These are phyloP conservation scores for Vachellia collinsii DNA, from an alignment of 306 rosid genomes.

Conservation along the genomic window DNA sequence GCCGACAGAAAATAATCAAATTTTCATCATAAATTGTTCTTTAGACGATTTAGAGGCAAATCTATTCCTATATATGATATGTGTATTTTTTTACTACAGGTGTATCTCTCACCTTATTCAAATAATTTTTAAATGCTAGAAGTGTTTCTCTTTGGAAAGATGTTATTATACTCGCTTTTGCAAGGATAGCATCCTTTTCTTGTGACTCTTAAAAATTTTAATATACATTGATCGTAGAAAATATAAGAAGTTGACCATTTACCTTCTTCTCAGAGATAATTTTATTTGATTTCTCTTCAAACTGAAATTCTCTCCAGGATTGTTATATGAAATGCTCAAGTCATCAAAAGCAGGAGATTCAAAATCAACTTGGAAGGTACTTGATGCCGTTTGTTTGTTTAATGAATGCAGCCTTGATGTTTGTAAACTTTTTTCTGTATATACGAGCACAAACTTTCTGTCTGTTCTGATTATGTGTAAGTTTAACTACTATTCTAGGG, in stretches of 20 bases:
- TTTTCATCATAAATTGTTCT: neutral
- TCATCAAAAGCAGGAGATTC: slow-evolving; percentile 83
- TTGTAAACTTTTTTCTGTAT: slow-evolving; percentile 22
- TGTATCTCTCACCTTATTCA: slow-evolving; percentile 9
- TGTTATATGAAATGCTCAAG: slow-evolving; percentile 87
- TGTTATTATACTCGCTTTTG: slow-evolving; percentile 16
- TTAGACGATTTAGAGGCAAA: neutral
- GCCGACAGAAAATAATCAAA: slow-evolving; percentile 2
- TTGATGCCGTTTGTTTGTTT: slow-evolving; percentile 25
- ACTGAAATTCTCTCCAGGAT: slow-evolving; percentile 53
- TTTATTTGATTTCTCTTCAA: slow-evolving; percentile 26
- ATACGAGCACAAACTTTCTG: neutral
- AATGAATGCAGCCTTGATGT: neutral
- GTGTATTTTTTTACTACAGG: slow-evolving; percentile 19
- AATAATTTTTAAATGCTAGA: slow-evolving; percentile 24
- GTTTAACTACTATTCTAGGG: slow-evolving; percentile 21
- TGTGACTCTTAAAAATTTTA: neutral
- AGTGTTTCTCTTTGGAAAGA: slow-evolving; percentile 15
- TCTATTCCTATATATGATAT: neutral
- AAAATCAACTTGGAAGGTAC: slow-evolving; percentile 91
- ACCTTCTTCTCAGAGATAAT: slow-evolving; percentile 13
- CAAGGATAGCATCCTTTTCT: slow-evolving; percentile 24
- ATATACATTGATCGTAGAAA: neutral
- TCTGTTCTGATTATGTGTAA: slow-evolving; percentile 13
- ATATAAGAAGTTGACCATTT: slow-evolving; percentile 22